Percentiles rank a stretch among this genome's conserved stretches.
Conservation (phyloP, 225 moss, liverwort and hornwort species). For the Marchantia paleacea region DNA sequence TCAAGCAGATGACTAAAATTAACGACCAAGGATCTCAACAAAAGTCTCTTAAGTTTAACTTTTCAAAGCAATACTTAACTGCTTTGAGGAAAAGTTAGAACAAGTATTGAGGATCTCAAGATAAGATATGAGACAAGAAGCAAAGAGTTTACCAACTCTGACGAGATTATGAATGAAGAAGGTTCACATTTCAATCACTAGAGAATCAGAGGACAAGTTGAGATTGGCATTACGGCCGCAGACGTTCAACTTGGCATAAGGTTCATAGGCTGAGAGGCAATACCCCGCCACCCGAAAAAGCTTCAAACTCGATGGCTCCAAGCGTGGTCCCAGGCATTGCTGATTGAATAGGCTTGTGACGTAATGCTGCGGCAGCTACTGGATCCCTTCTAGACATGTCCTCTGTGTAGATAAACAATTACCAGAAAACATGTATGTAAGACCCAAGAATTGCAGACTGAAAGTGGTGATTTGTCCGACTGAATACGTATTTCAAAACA, state of each 20-base stretch:
- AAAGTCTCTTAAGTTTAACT: too few relatives aligned
- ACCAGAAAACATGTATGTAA: background rate
- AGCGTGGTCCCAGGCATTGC: slow-evolving; percentile 99
- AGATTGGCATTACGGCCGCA: too few relatives aligned
- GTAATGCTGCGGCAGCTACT: slow-evolving; percentile 68
- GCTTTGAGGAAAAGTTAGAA: too few relatives aligned
- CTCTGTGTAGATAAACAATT: slow-evolving; percentile 37
- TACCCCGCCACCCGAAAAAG: slow-evolving; percentile 94
- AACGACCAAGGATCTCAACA: too few relatives aligned
- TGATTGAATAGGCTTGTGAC: slow-evolving; percentile 88
- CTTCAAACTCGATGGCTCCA: slow-evolving; percentile 91
- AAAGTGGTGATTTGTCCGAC: background rate
- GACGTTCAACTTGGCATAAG: background rate
- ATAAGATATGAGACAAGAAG: too few relatives aligned
- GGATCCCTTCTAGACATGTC: slow-evolving; percentile 85
- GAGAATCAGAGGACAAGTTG: too few relatives aligned
- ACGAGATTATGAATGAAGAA: too few relatives aligned
- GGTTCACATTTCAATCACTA: too few relatives aligned
- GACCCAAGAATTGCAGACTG: background rate
- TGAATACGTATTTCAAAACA: background rate
- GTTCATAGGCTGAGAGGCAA: background rate
- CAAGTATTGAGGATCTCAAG: too few relatives aligned
- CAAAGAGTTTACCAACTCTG: too few relatives aligned
- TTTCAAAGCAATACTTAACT: too few relatives aligned
- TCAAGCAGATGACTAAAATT: too few relatives aligned